Conservation (phyloP, 73 alveolate genomes). For the Paramecium octaurelia region DNA sequence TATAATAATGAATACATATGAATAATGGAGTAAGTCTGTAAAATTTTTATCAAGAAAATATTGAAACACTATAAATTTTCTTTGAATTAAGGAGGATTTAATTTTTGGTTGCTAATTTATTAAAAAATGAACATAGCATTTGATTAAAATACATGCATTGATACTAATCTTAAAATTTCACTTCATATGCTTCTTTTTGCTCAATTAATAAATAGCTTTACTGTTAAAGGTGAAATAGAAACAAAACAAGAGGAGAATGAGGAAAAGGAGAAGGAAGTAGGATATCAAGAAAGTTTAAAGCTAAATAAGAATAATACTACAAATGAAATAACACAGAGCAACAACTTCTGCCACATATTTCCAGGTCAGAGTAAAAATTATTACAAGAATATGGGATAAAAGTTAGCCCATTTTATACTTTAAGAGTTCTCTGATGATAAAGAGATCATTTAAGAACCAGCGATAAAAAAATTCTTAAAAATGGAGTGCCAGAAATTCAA, state of each 20-base stretch:
- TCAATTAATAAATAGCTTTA: neutral
- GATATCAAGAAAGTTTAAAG: neutral
- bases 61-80: too few species aligned
- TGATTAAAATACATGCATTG: neutral
- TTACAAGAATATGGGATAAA: neutral
- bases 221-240: neutral
- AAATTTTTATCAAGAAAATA: too few species aligned
- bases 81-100: neutral
- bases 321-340: neutral
- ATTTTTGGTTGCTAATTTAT: neutral
- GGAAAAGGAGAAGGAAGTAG: neutral
- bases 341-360: neutral
- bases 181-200: neutral
- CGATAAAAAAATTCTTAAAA: neutral
- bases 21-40: too few species aligned
- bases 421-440: neutral
- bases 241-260: neutral
- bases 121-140: neutral
- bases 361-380: neutral
- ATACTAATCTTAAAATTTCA: neutral
- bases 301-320: neutral
- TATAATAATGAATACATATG: too few species aligned
- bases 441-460: neutral
- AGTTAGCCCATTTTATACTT: neutral
- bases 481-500: neutral